phyloP scores from a whole-genome alignment of 116 monocot species.

The Phalaenopsis hybrid region DNA sequence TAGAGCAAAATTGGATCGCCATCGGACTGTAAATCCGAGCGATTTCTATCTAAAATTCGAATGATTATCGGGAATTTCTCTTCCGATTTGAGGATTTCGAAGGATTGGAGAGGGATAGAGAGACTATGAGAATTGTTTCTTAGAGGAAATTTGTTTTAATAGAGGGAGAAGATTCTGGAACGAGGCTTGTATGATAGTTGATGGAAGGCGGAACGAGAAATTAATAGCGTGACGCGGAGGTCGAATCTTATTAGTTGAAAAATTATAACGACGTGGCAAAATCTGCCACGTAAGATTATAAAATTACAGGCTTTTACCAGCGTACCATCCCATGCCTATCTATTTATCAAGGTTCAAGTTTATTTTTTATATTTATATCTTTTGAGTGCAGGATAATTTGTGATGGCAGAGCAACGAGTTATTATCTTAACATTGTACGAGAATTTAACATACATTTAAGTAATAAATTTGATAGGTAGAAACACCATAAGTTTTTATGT shows the following conservation, averaged over 20 bases:
- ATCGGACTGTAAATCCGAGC: constrained; percentile 11
- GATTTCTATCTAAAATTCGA: background rate
- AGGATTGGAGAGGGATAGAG: background rate
- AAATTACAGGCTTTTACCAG: too few relatives aligned
- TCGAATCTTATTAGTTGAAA: background rate
- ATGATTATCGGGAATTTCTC: background rate
- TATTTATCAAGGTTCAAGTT: too few relatives aligned
- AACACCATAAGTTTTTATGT: too few relatives aligned
- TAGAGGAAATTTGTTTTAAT: background rate
- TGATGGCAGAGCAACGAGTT: too few relatives aligned
- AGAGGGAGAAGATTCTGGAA: background rate
- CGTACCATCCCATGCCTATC: too few relatives aligned
- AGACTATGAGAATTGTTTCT: background rate
- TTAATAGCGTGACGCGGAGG: background rate
- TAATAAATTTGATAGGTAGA: too few relatives aligned
- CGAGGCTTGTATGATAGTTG: background rate
- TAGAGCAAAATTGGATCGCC: constrained; percentile 28
- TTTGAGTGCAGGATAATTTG: too few relatives aligned
- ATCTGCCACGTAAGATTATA: background rate
- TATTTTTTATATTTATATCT: too few relatives aligned
- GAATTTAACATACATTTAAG: too few relatives aligned
- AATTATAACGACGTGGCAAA: background rate
- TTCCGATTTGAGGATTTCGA: background rate
- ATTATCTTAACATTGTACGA: too few relatives aligned
- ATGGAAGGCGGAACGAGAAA: background rate